phyloP scores from a whole-genome alignment of 176 grass and related monocot genomes.

The Bothriochloa decipiens region DNA sequence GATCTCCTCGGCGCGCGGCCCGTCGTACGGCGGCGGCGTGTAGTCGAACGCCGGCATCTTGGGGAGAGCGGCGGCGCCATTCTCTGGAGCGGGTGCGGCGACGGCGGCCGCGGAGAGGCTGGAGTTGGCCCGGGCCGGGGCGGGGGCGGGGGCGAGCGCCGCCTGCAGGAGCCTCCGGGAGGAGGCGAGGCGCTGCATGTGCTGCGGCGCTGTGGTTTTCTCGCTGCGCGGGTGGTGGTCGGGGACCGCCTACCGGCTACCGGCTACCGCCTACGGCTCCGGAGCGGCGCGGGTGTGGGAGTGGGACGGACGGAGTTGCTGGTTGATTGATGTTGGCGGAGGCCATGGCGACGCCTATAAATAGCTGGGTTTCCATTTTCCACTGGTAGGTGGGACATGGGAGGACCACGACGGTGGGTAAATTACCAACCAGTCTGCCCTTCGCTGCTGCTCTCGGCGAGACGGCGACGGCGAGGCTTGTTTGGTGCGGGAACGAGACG shows the following conservation, averaged over 20 bases:
- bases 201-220: neutral
- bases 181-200: slow-evolving; percentile 57
- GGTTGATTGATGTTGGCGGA: neutral
- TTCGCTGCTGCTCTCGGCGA: neutral
- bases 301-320: neutral
- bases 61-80: slow-evolving; percentile 18
- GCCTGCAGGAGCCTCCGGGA: slow-evolving; percentile 54
- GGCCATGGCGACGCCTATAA: slow-evolving; percentile 39
- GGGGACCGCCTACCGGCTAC: too few relatives aligned
- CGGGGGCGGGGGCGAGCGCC: slow-evolving; percentile 40
- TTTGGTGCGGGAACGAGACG: neutral
- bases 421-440: slow-evolving; percentile 35
- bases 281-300: neutral
- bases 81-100: slow-evolving; percentile 31
- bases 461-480: neutral
- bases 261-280: neutral
- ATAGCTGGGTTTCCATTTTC: slow-evolving; percentile 30
- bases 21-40: slow-evolving; percentile 76
- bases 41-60: slow-evolving; percentile 81
- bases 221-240: neutral
- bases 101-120: slow-evolving; percentile 43
- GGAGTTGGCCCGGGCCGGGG: slow-evolving; percentile 43
- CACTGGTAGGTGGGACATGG: neutral
- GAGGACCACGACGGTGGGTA: neutral
- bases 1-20: slow-evolving; percentile 73